Evolutionary conservation across 441 rosid species (phyloP).

Genomic region (Eruca vesicaria): DNA sequence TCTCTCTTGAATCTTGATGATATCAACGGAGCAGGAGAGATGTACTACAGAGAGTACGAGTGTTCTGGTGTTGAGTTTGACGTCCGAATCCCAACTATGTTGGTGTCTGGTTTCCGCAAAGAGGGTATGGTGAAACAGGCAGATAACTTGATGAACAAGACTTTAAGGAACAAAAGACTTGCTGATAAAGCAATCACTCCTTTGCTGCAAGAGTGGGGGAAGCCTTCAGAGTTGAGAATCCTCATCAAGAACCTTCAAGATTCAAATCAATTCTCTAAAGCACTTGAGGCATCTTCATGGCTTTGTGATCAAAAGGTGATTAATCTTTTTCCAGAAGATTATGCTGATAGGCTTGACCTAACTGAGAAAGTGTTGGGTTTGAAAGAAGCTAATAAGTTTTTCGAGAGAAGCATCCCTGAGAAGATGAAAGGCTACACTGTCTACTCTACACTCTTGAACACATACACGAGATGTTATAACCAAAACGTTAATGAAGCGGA

Average conservation of each 20-base stretch:
- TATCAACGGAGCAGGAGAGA: background rate
- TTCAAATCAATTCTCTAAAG: slow-evolving; percentile 3
- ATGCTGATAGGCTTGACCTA: background rate
- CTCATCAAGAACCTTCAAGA: slow-evolving; percentile 3
- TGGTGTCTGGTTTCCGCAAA: background rate
- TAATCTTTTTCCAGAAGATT: background rate
- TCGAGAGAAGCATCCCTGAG: background rate
- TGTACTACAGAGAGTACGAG: background rate
- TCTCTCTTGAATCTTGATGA: background rate
- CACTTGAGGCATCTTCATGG: slow-evolving; percentile 14
- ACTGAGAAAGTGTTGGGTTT: background rate
- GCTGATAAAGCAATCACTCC: background rate
- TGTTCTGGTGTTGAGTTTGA: background rate
- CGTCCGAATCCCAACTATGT: background rate
- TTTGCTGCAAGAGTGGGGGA: background rate
- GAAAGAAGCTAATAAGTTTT: slow-evolving; percentile 1
- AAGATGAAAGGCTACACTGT: slow-evolving; percentile 4
- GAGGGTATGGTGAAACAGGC: slow-evolving; percentile 4
- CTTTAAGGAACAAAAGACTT: background rate
- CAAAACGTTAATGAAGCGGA: background rate
- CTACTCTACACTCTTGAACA: background rate
- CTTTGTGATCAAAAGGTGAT: background rate
- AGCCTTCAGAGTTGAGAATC: background rate
- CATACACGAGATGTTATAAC: background rate
- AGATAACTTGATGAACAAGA: background rate